Evolutionary conservation across 2,329 filamentous ascomycete species (phyloP).

Genomic region (Fonsecaea pugnacius): DNA sequence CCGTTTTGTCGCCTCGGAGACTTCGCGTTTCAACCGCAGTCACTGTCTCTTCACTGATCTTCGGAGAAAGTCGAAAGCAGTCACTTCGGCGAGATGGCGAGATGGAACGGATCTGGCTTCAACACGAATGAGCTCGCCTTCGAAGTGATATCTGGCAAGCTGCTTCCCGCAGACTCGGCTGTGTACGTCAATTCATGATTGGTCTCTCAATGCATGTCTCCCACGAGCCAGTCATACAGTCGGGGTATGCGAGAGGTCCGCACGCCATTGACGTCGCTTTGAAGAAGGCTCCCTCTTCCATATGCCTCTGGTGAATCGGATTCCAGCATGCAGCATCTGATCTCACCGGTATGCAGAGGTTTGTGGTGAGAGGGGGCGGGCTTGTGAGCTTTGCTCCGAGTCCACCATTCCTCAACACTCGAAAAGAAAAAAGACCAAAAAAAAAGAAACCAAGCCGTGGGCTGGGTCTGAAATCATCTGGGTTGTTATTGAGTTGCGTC

Average conservation of each 20-base stretch:
- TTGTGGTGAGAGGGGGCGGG: conserved; percentile 19
- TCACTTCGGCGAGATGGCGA: conserved; percentile 15
- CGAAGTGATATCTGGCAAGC: conserved; percentile 13
- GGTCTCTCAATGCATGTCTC: conserved; percentile 22
- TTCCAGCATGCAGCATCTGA: conserved; percentile 29
- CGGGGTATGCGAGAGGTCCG: conserved; percentile 1
- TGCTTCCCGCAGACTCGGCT: conserved; percentile 2
- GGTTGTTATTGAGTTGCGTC: not conserved
- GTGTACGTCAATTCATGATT: conserved; percentile 14
- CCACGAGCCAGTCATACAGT: conserved; percentile 19
- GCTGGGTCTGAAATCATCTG: conserved; percentile 16
- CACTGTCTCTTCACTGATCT: conserved; percentile 33
- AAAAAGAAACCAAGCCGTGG: conserved; percentile 24
- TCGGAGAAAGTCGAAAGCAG: conserved; percentile 33
- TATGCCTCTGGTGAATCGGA: conserved; percentile 26
- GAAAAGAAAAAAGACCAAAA: conserved; percentile 14
- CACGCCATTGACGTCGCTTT: conserved; percentile 5
- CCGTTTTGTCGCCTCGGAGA: conserved; percentile 11
- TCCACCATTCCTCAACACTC: not conserved
- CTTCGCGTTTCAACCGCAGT: conserved; percentile 18
- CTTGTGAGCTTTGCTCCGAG: conserved; percentile 27
- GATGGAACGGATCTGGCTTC: conserved; percentile 4
- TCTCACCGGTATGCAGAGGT: conserved; percentile 29
- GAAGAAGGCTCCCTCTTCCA: conserved; percentile 26
- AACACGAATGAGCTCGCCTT: conserved; percentile 28